Evolutionary conservation across 768 basidiomycete species (phyloP), one percentile per base, ranked within the genome.

Genomic region (Neoboletus magnificus): DNA sequence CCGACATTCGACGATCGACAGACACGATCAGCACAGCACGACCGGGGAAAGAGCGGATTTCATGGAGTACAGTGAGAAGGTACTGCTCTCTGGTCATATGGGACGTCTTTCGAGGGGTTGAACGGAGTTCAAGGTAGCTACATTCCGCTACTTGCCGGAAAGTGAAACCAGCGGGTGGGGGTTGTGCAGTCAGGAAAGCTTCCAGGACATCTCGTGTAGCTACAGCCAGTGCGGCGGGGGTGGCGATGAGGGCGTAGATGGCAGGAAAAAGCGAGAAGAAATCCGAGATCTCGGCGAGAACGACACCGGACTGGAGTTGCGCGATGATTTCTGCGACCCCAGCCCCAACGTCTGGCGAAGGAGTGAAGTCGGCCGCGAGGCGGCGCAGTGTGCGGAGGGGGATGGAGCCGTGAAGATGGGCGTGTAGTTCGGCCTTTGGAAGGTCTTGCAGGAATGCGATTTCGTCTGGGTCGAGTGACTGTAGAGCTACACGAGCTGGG

Each of bases 381-480:
- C 82, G 77, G 58, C 83, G 82, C 0, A 93, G 78, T 27, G 82
- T 71, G 0, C 71, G 50, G 25, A 91, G 71, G 1, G 91, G 91
- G 33, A 93, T 92, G 11, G 84, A 93, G 0, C 91, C 91, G 61
- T 92, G 92, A 5, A 92, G 79, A 64, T 93, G 91, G 0, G 91
- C 91, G 58, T 93, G 91, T 0, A 93, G 79, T 65, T 94, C 91
- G 1, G 91, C 89, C 69, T 93, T 93, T 11, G 87, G 87, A 0
- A 92, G 76, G 1, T 58, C 54, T 46, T 80, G 74, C 41, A 93
- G 73, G 68, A 92, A 93, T 6, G 66, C 35, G 23, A 85, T 48
- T 59, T 91, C 84, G 7, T 71, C 58, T 0, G 73, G 58, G 11
- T 74, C 73, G 23, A 92, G 77, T 1, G 83, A 79, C 1, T 62